phyloP scores from a whole-genome alignment of 225 moss, liverwort and hornwort species.

The Rhytidiadelphus loreus region DNA sequence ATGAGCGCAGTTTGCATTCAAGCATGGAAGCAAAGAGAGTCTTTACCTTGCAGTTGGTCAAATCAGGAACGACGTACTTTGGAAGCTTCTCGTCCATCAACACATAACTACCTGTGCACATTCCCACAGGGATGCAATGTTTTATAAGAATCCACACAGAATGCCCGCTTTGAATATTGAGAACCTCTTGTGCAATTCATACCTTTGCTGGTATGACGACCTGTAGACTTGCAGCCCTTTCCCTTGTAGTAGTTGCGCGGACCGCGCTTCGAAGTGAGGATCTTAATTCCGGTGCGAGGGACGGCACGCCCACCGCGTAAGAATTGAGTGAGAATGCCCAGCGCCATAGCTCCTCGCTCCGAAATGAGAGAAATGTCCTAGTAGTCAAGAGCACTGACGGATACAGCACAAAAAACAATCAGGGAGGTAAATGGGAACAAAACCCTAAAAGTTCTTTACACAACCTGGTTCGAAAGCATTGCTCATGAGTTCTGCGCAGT shows the following conservation, averaged over 20 bases:
- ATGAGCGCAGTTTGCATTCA: background rate
- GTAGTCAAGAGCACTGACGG: background rate
- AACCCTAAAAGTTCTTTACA: background rate
- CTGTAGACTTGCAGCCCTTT: conserved; percentile 81
- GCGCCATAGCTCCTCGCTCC: conserved; percentile 23
- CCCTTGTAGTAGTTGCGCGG: conserved; percentile 85
- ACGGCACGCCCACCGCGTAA: conserved; percentile 56
- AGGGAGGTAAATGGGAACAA: background rate
- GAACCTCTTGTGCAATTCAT: background rate
- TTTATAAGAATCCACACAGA: background rate
- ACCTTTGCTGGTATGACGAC: conserved; percentile 91
- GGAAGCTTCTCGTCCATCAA: conserved; percentile 80
- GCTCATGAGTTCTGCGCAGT: background rate
- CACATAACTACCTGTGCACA: conserved; percentile 46
- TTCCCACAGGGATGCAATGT: background rate
- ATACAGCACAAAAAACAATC: background rate
- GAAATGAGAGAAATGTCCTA: background rate
- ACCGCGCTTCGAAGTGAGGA: conserved; percentile 75
- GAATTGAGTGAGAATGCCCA: conserved; percentile 59
- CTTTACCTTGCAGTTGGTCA: conserved; percentile 64
- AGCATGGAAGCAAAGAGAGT: background rate
- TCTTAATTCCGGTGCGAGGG: conserved; percentile 52
- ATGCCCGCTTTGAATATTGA: background rate
- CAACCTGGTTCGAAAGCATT: background rate
- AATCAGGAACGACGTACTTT: conserved; percentile 56